Evolutionary conservation across 257 asterid genomes (phyloP).

Genomic region (Jacaranda mimosifolia): DNA sequence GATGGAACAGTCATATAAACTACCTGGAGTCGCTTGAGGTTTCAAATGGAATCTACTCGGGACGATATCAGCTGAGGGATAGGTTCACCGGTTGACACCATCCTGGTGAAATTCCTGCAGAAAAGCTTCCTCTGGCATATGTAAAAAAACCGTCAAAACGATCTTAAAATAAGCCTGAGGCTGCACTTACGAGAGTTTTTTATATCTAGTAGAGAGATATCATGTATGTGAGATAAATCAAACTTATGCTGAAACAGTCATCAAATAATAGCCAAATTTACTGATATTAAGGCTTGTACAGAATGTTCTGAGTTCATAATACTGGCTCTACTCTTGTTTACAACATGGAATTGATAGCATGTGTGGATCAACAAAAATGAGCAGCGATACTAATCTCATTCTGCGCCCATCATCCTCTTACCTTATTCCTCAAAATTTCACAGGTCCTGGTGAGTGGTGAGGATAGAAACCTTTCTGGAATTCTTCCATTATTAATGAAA

Average conservation of each 20-base stretch:
- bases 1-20: conserved; percentile 77
- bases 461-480: too few relatives aligned
- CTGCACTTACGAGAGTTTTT: conserved; percentile 6
- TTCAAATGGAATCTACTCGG: conserved; percentile 7
- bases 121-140: conserved; percentile 2
- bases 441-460: too few relatives aligned
- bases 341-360: too few relatives aligned
- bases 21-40: neutral
- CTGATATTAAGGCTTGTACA: conserved; percentile 31
- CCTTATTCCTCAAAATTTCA: too few relatives aligned
- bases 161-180: conserved; percentile 29
- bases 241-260: conserved; percentile 2
- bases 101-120: neutral
- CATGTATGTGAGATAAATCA: conserved; percentile 27
- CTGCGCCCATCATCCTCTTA: too few relatives aligned
- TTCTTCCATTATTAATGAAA: neutral
- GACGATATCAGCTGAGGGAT: neutral
- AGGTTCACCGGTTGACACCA: neutral
- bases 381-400: too few relatives aligned
- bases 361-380: too few relatives aligned
- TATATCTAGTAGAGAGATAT: conserved; percentile 11
- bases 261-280: conserved; percentile 23
- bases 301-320: neutral
- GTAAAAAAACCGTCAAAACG: neutral
- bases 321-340: neutral